Evolutionary conservation across 202 grass and related monocot species (phyloP).

Genomic region (Schoenoplectus tabernaemontani): DNA sequence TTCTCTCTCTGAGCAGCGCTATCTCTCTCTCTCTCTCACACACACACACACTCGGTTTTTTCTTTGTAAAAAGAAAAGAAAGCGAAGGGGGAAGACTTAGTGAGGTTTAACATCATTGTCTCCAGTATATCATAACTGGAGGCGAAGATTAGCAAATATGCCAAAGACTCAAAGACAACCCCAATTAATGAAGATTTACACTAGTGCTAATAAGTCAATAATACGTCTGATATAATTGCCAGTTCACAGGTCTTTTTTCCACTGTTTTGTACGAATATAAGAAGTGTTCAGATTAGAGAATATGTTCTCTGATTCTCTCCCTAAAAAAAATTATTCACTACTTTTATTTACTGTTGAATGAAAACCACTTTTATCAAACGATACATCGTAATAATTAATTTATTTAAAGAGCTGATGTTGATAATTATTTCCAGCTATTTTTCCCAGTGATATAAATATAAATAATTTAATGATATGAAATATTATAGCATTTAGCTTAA

Average conservation of each 20-base stretch:
- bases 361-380: background rate
- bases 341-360: too few relatives aligned
- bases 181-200: background rate
- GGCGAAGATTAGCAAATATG: background rate
- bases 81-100: background rate
- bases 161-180: background rate
- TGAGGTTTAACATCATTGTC: background rate
- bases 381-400: background rate
- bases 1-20: too few relatives aligned
- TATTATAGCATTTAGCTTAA: too few relatives aligned
- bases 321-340: too few relatives aligned
- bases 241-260: too few relatives aligned
- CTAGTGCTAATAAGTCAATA: too few relatives aligned
- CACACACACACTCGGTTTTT: background rate
- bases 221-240: too few relatives aligned
- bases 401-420: background rate
- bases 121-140: constrained; percentile 11
- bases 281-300: too few relatives aligned
- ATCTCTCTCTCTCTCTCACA: too few relatives aligned
- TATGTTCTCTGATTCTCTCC: too few relatives aligned
- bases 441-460: background rate
- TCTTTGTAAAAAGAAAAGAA: constrained; percentile 21
- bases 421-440: background rate
- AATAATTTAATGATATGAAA: too few relatives aligned
- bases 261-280: too few relatives aligned